phyloP scores from a whole-genome alignment of 2,329 filamentous ascomycete genomes.

The Ceratocystis albifundus region DNA sequence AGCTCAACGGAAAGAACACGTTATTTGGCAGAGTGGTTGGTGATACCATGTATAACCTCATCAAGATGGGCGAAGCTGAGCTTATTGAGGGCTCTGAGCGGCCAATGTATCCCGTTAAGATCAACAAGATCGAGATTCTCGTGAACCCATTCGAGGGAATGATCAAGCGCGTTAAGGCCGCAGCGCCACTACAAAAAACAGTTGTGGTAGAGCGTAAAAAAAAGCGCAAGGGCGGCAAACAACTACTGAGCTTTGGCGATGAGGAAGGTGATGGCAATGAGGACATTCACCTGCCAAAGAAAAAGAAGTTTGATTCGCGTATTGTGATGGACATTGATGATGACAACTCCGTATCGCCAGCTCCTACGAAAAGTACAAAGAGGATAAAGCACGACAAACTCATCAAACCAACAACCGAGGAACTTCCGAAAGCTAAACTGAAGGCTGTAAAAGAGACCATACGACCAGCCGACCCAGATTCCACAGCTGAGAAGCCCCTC shows the following conservation, averaged over 20 bases:
- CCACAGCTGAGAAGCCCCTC: neutral
- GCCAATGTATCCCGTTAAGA: conserved; percentile 73
- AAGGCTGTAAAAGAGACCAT: neutral
- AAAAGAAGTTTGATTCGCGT: conserved; percentile 66
- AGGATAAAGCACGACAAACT: conserved; percentile 1
- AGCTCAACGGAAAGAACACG: conserved; percentile 82
- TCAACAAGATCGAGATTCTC: conserved; percentile 61
- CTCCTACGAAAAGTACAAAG: conserved; percentile 21
- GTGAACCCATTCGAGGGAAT: conserved; percentile 76
- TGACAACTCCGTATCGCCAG: conserved; percentile 12
- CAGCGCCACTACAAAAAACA: conserved; percentile 32
- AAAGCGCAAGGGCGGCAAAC: conserved; percentile 65
- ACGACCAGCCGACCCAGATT: neutral
- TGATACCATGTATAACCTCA: conserved; percentile 90
- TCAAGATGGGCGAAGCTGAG: conserved; percentile 85
- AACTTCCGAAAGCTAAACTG: neutral
- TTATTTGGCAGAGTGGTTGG: conserved; percentile 86
- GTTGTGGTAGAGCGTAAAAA: conserved; percentile 42
- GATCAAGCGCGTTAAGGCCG: conserved; percentile 50
- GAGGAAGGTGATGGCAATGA: conserved; percentile 50
- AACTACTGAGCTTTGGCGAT: conserved; percentile 66
- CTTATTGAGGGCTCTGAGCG: conserved; percentile 66
- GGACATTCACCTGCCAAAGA: conserved; percentile 52
- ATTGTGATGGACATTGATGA: conserved; percentile 50
- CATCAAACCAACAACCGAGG: neutral